Base-by-base conservation (phyloP, 495 filamentous ascomycete genomes). In the Penicillium soppii region DNA sequence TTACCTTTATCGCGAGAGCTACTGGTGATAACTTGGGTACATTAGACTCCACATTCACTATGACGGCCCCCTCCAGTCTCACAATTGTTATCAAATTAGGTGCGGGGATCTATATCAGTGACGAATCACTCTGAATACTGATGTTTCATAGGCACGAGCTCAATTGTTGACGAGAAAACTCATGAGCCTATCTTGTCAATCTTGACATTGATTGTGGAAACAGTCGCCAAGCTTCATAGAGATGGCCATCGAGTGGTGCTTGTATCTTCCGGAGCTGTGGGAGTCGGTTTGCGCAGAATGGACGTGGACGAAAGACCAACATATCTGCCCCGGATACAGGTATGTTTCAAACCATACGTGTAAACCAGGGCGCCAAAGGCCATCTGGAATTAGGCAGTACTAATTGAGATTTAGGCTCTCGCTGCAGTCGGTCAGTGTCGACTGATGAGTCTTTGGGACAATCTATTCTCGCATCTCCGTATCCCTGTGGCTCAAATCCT, bases 361-460 rank as follows among this genome's bases (percentile, higher is more conserved):
- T 15, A 4, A 26, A 3, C 8, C 2, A 7, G 17, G 26, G 21
- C 22, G 2, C 13, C 7, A 5, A 4, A 8, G 8, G 26, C 12
- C 2, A 6, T 16, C 0, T 9, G 0, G 1, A 40, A 23, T n/a
- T 5, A 21, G 5, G 6, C 22, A 13, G 17, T 33, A 37, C 45
- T 47, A 38, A 58, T 37, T 16, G 13, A 30, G 7, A 19, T 37
- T n/a, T 50, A 96, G 84, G 94, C 94, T 9, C 78, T 98, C 51
- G 95, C 94, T 51, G 94, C 95, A 35, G 91, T 98, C 56, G 94
- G 94, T 21, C 94, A 98, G 75, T 97, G 91, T 64, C 83, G 91
- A 42, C 81, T 98, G 20, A 97, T 98, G 82, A 89, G 86, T 66
- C 80, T 97, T 19, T 98, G 92, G 91, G 92, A 97, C 63, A 87